Conservation (phyloP, 2,329 filamentous ascomycete species). For the Zymoseptoria brevis region DNA sequence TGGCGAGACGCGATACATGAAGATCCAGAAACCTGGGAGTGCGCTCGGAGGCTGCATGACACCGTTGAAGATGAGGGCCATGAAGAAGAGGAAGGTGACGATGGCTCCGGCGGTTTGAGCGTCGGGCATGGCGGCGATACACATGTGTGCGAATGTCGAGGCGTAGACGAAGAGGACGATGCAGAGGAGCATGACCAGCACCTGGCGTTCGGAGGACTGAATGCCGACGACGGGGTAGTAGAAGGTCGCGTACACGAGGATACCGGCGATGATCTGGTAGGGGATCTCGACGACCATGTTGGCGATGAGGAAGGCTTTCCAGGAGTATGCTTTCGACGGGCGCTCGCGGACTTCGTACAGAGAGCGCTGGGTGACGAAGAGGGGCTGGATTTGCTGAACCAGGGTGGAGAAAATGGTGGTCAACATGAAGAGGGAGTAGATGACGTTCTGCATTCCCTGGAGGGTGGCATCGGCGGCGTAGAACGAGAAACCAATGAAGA, state of each 20-base stretch:
- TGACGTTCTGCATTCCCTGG: slow-evolving; percentile 39
- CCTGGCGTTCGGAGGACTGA: slow-evolving; percentile 48
- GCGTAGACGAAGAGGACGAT: slow-evolving; percentile 64
- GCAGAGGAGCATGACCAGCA: slow-evolving; percentile 56
- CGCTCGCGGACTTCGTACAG: slow-evolving; percentile 54
- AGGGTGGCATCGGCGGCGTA: slow-evolving; percentile 30
- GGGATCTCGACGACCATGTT: slow-evolving; percentile 67
- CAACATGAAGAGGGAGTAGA: slow-evolving; percentile 47
- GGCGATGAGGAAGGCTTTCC: slow-evolving; percentile 63
- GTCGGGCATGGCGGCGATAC: slow-evolving; percentile 61
- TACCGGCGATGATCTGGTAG: slow-evolving; percentile 53
- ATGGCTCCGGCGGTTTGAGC: slow-evolving; percentile 60
- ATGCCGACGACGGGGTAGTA: slow-evolving; percentile 50
- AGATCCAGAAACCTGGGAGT: slow-evolving; percentile 66
- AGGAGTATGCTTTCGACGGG: slow-evolving; percentile 64
- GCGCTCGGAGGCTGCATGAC: slow-evolving; percentile 52
- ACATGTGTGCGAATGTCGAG: slow-evolving; percentile 65
- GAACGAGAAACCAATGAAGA: slow-evolving; percentile 43
- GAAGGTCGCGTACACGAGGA: slow-evolving; percentile 58
- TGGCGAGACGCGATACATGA: slow-evolving; percentile 63
- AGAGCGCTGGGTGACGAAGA: slow-evolving; percentile 51
- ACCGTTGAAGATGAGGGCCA: slow-evolving; percentile 44
- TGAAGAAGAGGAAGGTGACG: slow-evolving; percentile 40
- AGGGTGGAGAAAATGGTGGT: slow-evolving; percentile 35
- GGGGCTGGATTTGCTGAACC: slow-evolving; percentile 52